Conservation (phyloP, 768 basidiomycete species). For the Tylopilus felleus region DNA sequence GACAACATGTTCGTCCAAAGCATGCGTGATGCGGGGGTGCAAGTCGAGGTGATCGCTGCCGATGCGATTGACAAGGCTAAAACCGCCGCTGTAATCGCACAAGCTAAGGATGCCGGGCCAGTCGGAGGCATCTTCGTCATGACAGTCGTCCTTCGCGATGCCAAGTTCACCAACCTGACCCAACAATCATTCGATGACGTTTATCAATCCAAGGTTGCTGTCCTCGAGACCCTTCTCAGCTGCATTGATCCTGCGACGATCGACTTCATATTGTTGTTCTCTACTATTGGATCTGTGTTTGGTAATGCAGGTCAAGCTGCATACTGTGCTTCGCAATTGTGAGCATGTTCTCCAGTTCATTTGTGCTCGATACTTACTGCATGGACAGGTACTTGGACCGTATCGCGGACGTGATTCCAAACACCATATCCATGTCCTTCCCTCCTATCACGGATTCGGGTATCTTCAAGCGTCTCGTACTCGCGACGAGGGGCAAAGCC, state of each 20-base stretch:
- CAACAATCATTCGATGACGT: slow-evolving; percentile 30
- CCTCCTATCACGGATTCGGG: slow-evolving; percentile 35
- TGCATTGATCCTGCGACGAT: slow-evolving; percentile 18
- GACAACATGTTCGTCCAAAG: slow-evolving; percentile 30
- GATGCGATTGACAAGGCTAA: slow-evolving; percentile 23
- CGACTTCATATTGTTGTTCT: slow-evolving; percentile 35
- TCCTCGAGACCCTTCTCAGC: slow-evolving; percentile 15
- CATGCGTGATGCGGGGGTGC: slow-evolving; percentile 22
- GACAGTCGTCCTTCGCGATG: slow-evolving; percentile 35
- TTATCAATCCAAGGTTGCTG: slow-evolving; percentile 22
- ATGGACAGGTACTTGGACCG: slow-evolving; percentile 30
- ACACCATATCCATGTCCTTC: slow-evolving; percentile 33
- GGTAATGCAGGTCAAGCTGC: slow-evolving; percentile 28
- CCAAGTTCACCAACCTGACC: slow-evolving; percentile 32
- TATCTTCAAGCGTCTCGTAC: slow-evolving; percentile 33
- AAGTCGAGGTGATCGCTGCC: slow-evolving; percentile 28
- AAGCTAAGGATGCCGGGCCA: slow-evolving; percentile 20
- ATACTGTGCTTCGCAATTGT: slow-evolving; percentile 23
- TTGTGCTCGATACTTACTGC: not conserved
- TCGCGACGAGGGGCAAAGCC: slow-evolving; percentile 24
- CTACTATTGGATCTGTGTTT: slow-evolving; percentile 34
- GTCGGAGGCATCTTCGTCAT: slow-evolving; percentile 34
- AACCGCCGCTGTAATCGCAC: slow-evolving; percentile 22
- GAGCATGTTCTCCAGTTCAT: not conserved
- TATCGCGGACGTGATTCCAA: slow-evolving; percentile 29